A percentile compares a stretch with the other conserved stretches of the same genome.
These are phyloP conservation scores for Exophiala dermatitidis DNA, from an alignment of 2,329 filamentous ascomycete genomes.

Conservation along the genomic window DNA sequence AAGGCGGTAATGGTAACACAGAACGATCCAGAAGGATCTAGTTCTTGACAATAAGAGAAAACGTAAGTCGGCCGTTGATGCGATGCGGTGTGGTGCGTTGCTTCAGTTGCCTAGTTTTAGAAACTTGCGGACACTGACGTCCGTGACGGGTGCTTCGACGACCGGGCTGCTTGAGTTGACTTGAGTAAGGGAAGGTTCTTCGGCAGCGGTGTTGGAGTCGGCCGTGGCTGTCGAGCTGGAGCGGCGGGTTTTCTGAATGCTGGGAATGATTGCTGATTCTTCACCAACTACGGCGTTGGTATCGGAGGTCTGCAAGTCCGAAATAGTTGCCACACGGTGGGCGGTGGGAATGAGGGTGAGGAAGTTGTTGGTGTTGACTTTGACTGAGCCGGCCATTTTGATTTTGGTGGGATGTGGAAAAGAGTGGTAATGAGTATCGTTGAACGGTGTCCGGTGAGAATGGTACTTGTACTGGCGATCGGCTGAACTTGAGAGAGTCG, in stretches of 20 bases:
- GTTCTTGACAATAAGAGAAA: too few species aligned
- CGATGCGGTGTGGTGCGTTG: neutral
- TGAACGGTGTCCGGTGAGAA: neutral
- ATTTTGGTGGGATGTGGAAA: neutral
- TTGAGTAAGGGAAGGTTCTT: constrained; percentile 14
- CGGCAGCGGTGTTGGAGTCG: constrained; percentile 17
- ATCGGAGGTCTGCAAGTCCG: neutral
- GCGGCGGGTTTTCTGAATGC: constrained; percentile 23
- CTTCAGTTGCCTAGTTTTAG: neutral
- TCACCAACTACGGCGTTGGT: neutral
- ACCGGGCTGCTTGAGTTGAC: constrained; percentile 4
- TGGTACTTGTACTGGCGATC: too few species aligned
- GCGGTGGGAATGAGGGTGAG: constrained; percentile 20
- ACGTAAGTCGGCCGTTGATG: neutral
- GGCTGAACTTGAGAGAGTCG: too few species aligned
- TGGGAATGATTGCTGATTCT: constrained; percentile 17
- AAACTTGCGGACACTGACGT: constrained; percentile 3
- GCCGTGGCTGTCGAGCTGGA: constrained; percentile 23
- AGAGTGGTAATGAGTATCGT: neutral
- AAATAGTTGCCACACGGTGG: constrained; percentile 16
- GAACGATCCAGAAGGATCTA: too few species aligned
- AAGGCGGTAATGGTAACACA: too few species aligned
- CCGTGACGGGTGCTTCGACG: constrained; percentile 14
- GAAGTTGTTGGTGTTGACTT: constrained; percentile 14
- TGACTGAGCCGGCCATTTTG: constrained; percentile 18